phyloP scores from a whole-genome alignment of 768 basidiomycete species.

The Serendipita indica region DNA sequence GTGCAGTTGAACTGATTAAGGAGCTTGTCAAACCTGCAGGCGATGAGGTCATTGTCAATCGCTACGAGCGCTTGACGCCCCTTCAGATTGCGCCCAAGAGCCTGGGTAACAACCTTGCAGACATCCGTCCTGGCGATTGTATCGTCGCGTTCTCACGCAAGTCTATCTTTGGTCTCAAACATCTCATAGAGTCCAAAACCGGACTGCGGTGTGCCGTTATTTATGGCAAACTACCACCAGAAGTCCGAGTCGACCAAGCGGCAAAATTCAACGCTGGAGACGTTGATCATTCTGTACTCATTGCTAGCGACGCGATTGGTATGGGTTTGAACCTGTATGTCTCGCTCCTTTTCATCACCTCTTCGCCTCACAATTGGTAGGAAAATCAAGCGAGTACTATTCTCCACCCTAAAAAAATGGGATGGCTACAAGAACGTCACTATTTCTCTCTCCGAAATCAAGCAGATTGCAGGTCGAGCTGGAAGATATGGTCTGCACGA shows the following conservation, averaged over 20 bases:
- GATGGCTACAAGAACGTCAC: slow-evolving; percentile 32
- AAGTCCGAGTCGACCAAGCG: slow-evolving; percentile 84
- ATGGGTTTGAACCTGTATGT: slow-evolving; percentile 95
- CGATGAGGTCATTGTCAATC: slow-evolving; percentile 63
- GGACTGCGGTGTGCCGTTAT: slow-evolving; percentile 78
- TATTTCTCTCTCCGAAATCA: slow-evolving; percentile 63
- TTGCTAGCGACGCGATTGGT: slow-evolving; percentile 90
- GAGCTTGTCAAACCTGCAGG: slow-evolving; percentile 57
- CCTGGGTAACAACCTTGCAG: slow-evolving; percentile 42
- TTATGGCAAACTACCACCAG: slow-evolving; percentile 84
- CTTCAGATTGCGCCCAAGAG: slow-evolving; percentile 52
- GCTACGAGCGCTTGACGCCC: slow-evolving; percentile 81
- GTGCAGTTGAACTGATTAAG: slow-evolving; percentile 67
- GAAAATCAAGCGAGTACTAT: slow-evolving; percentile 81
- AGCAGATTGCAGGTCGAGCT: slow-evolving; percentile 90
- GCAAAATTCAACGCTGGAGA: slow-evolving; percentile 74
- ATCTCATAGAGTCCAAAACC: slow-evolving; percentile 50
- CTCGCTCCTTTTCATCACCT: not conserved
- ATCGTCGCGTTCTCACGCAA: slow-evolving; percentile 71
- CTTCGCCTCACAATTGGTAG: slow-evolving; percentile 28
- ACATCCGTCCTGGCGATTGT: slow-evolving; percentile 72
- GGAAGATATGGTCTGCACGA: slow-evolving; percentile 69
- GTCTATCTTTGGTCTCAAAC: slow-evolving; percentile 64
- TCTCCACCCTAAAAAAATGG: slow-evolving; percentile 53
- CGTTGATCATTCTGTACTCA: slow-evolving; percentile 75